A percentile compares a stretch with the other conserved stretches of the same genome.
phyloP scores from a whole-genome alignment of 1,139 yeast species.

The Pichia sp. region DNA sequence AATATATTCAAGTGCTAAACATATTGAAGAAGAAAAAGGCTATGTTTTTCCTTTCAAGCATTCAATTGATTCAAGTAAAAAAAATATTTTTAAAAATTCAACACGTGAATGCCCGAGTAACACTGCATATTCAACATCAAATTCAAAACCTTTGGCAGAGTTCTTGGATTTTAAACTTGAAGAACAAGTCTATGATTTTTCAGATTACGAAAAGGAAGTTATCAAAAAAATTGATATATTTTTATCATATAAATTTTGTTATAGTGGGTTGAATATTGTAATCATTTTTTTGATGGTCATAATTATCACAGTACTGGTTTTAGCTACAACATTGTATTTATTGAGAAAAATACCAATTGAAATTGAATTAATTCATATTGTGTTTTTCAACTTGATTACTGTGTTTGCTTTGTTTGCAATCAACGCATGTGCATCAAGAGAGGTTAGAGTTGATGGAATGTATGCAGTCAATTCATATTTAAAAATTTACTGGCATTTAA shows the following conservation, averaged over 20 bases:
- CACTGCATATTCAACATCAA: constrained; percentile 1
- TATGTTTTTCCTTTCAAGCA: background rate
- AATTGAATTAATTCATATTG: constrained; percentile 10
- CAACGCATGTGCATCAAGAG: constrained; percentile 13
- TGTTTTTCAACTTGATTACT: constrained; percentile 9
- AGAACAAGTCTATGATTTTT: background rate
- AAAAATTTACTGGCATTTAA: constrained; percentile 10
- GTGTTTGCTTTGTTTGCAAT: constrained; percentile 8
- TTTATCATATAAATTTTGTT: constrained; percentile 3
- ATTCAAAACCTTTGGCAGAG: constrained; percentile 4
- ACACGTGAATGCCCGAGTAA: constrained; percentile 1
- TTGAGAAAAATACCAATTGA: background rate
- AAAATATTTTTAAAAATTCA: background rate
- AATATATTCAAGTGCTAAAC: background rate
- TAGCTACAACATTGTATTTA: background rate
- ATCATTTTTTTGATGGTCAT: constrained; percentile 1
- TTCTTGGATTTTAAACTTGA: constrained; percentile 3
- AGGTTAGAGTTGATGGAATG: constrained; percentile 11
- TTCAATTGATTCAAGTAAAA: background rate
- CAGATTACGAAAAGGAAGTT: constrained; percentile 2
- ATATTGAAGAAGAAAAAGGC: background rate
- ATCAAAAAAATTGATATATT: constrained; percentile 5
- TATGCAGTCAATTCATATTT: constrained; percentile 4
- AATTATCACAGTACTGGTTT: background rate
- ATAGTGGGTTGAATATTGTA: constrained; percentile 1